Base-by-base conservation (phyloP, 495 filamentous ascomycete species). In the Tuber umbilicatum region DNA sequence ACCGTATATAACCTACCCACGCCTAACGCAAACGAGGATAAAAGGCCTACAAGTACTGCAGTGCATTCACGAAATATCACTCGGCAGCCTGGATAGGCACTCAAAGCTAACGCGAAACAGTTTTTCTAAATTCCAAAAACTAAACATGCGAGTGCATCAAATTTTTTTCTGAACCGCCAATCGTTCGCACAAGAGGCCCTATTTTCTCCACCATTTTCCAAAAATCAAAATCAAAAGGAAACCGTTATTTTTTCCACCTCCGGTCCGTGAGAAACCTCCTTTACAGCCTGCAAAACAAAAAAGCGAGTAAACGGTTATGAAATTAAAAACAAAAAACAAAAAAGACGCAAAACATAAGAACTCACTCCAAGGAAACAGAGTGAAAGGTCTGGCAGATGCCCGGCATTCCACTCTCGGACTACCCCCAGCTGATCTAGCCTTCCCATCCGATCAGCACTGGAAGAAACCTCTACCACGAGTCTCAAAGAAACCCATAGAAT, bases 381-480 rank as follows among this genome's bases (percentile, higher is more conserved):
- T 64, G 55, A 64, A 31, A 31, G 27, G 47, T 27, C 55, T 5
- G 55, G 55, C 23, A 55, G 23, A 27, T 55, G 47, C 47, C 47
- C 5, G 23, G 55, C 55, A 31, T 64, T 64, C 55, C 27, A 64
- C 55, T 12, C 55, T 64, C 55, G 27, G n/a, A 64, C 14, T 64
- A 64, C 55, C 55, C 55, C 55, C 55, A 64, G 55, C 55, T 31
- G 55, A 64, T 64, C 55, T 31, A 64, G 55, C 55, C n/a, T 31
- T 64, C 55, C 55, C 55, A 64, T 31, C n/a, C 55, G 55, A 64
- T 17, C 55, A 31, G 55, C 55, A 64, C 55, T 64, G 55, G 55
- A 64, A 64, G 55, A 64, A 64, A 64, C 27, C 27, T 64, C 55
- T 64, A 0, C 9, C 55, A 27, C 55, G n/a, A 0, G 10, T 1